phyloP scores from a whole-genome alignment of 1,284 basidiomycete genomes.

The Neolentinus lepideus region DNA sequence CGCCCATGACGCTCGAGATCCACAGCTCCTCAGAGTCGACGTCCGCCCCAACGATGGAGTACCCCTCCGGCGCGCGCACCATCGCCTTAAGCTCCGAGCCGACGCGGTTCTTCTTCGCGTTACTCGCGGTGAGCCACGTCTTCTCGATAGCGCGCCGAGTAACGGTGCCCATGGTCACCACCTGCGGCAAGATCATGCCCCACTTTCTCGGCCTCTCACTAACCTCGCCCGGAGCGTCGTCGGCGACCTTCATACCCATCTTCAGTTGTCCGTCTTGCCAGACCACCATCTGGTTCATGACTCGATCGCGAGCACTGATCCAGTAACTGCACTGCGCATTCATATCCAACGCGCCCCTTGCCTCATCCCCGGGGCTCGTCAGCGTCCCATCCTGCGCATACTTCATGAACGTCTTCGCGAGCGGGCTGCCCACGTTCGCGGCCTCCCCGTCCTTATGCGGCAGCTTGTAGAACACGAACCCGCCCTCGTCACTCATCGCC shows the following conservation, averaged over 20 bases:
- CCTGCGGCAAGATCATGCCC: conserved; percentile 93
- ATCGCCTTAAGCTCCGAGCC: conserved; percentile 98
- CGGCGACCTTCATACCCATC: conserved; percentile 36
- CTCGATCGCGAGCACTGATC: conserved; percentile 91
- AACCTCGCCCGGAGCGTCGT: conserved; percentile 9
- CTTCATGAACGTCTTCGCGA: conserved; percentile 87
- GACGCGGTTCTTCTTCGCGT: conserved; percentile 95
- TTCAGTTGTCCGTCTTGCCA: conserved; percentile 56
- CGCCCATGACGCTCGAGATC: conserved; percentile 99
- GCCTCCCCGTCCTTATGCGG: conserved; percentile 95
- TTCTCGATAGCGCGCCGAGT: conserved; percentile 96
- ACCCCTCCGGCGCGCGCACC: conserved; percentile 91
- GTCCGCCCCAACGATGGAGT: conserved; percentile 94
- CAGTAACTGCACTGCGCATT: conserved; percentile 97
- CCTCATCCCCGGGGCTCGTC: conserved; percentile 72
- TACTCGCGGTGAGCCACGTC: conserved; percentile 98
- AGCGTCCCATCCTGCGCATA: conserved; percentile 83
- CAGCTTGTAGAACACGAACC: conserved; percentile 78
- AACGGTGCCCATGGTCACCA: conserved; percentile 98
- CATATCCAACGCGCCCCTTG: conserved; percentile 83
- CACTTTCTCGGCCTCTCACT: conserved; percentile 46
- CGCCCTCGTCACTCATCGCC: conserved; percentile 33
- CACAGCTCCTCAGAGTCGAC: conserved; percentile 99
- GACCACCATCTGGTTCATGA: conserved; percentile 90
- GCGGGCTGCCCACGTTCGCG: conserved; percentile 90